Evolutionary conservation across 2,329 filamentous ascomycete species (phyloP).

Genomic region (Alternaria conjuncta): DNA sequence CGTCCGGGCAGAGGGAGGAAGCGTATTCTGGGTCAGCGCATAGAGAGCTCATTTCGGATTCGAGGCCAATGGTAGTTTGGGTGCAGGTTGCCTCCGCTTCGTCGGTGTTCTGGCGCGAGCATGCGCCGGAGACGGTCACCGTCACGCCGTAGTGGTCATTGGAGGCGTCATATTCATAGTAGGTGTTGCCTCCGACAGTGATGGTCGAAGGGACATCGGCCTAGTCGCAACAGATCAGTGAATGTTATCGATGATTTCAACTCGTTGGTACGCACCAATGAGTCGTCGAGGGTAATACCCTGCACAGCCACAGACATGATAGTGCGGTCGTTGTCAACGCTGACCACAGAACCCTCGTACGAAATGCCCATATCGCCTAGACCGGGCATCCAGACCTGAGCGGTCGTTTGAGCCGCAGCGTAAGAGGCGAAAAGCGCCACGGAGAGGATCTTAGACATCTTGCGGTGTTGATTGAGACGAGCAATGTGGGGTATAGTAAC

Average conservation of each 20-base stretch:
- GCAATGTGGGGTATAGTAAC: background rate
- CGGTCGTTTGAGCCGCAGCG: conserved; percentile 35
- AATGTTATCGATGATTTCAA: background rate
- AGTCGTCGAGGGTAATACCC: background rate
- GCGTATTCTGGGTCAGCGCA: conserved; percentile 5
- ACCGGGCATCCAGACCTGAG: conserved; percentile 37
- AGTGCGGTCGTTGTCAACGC: conserved; percentile 23
- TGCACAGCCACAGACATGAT: conserved; percentile 23
- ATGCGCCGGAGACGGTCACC: conserved; percentile 19
- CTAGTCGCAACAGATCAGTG: conserved; percentile 1
- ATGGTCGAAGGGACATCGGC: background rate
- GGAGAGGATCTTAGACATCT: conserved; percentile 32
- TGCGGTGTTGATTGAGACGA: background rate
- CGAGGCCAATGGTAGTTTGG: conserved; percentile 14
- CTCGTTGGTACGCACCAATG: background rate
- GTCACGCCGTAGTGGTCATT: conserved; percentile 8
- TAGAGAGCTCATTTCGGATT: conserved; percentile 10
- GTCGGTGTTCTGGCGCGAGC: conserved; percentile 14
- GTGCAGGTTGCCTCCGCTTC: conserved; percentile 23
- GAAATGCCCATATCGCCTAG: conserved; percentile 11
- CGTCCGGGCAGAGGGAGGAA: background rate
- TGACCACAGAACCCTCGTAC: conserved; percentile 32
- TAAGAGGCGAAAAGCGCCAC: conserved; percentile 27
- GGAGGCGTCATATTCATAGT: conserved; percentile 17
- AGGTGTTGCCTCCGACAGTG: conserved; percentile 29